phyloP scores from a whole-genome alignment of 768 basidiomycete genomes.

The Leucosporidium creatinivorum region DNA sequence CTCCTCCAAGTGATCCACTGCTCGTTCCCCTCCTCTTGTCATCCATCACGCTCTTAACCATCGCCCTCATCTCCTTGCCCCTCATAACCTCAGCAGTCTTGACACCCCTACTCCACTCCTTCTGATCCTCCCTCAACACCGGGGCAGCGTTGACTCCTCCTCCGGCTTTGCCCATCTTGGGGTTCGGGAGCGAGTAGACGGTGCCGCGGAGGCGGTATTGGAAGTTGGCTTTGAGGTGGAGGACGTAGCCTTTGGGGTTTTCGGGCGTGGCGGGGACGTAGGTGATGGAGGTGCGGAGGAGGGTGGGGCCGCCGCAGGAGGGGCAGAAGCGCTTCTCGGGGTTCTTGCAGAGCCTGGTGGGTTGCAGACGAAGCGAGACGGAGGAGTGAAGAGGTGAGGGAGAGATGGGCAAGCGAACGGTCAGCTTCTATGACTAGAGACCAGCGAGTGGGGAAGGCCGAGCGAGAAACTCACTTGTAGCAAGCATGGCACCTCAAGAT shows the following conservation, averaged over 20 bases:
- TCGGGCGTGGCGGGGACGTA: conserved; percentile 42
- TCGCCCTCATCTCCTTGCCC: conserved; percentile 67
- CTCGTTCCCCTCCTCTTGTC: conserved; percentile 41
- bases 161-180: conserved; percentile 71
- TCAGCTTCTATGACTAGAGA: too few relatives aligned
- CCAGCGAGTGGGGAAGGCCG: not conserved
- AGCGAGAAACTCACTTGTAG: conserved; percentile 85
- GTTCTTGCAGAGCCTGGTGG: conserved; percentile 83
- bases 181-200: conserved; percentile 82
- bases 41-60: conserved; percentile 51
- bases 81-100: conserved; percentile 65
- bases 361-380: not conserved
- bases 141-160: conserved; percentile 60
- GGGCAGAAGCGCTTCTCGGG: conserved; percentile 92
- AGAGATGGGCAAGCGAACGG: not conserved
- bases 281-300: conserved; percentile 85
- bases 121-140: conserved; percentile 86
- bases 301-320: conserved; percentile 76
- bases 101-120: conserved; percentile 75
- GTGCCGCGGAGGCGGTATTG: conserved; percentile 82
- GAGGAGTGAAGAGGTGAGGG: not conserved
- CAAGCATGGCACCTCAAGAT: conserved; percentile 95
- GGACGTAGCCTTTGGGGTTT: conserved; percentile 56
- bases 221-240: conserved; percentile 93
- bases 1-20: not conserved